Evolutionary conservation across 352 stramenopile genomes (phyloP).

Genomic region (Globisporangium emineosum): DNA sequence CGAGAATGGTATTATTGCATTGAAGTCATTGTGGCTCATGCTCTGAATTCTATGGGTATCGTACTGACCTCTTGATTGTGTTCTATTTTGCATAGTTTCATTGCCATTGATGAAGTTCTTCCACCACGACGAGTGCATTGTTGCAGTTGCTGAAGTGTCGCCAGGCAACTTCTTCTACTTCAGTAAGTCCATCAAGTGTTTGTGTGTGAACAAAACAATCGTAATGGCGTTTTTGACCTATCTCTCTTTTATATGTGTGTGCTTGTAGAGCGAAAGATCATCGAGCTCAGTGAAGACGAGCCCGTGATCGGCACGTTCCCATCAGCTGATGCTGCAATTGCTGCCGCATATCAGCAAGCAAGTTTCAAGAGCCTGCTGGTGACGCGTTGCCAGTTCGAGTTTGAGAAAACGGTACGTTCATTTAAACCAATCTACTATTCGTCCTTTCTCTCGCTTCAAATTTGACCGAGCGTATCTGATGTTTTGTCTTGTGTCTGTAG

Average conservation of each 20-base stretch:
- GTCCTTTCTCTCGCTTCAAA: background rate
- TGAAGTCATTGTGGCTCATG: background rate
- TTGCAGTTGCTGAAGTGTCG: conserved; percentile 46
- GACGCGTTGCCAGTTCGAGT: conserved; percentile 74
- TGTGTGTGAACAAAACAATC: no score
- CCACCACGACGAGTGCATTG: conserved; percentile 29
- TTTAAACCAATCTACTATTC: background rate
- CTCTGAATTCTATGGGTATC: background rate
- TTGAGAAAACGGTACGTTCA: conserved; percentile 63
- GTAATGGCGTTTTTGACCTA: background rate
- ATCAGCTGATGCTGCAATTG: conserved; percentile 45
- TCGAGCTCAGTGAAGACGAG: conserved; percentile 57
- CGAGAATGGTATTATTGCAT: conserved; percentile 23
- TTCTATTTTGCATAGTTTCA: conserved; percentile 11
- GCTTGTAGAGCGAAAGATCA: conserved; percentile 42
- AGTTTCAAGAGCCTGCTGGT: conserved; percentile 80
- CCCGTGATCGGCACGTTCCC: conserved; percentile 58
- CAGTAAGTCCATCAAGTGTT: conserved; percentile 23
- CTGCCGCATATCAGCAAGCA: conserved; percentile 41
- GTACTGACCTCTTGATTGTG: background rate
- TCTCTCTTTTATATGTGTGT: conserved; percentile 3
- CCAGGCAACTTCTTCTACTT: conserved; percentile 57
- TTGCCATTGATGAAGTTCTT: conserved; percentile 39
- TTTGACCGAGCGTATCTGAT: background rate
- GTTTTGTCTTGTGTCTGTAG: conserved; percentile 12